Percentiles rank a stretch among this genome's conserved stretches.
phyloP scores from a whole-genome alignment of 1,139 yeast genomes.

The Blastobotrys malaysiensis region DNA sequence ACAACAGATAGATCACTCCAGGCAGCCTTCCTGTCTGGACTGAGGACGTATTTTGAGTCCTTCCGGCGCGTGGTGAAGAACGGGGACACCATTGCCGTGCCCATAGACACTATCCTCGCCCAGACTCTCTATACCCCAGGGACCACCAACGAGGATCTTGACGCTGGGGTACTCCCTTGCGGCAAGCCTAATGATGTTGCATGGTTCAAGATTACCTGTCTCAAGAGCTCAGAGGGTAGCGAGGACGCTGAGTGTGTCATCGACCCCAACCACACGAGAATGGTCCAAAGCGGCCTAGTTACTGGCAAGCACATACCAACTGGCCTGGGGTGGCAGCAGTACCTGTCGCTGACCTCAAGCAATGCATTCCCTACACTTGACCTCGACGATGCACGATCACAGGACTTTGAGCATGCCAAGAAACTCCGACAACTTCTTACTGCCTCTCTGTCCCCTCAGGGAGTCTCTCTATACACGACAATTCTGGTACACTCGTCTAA shows the following conservation, averaged over 20 bases:
- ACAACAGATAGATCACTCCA: slow-evolving; percentile 66
- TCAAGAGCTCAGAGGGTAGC: slow-evolving; percentile 37
- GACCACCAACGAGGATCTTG: slow-evolving; percentile 23
- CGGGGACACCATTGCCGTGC: slow-evolving; percentile 70
- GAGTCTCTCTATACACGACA: slow-evolving; percentile 48
- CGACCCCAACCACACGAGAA: slow-evolving; percentile 58
- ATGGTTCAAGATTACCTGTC: slow-evolving; percentile 64
- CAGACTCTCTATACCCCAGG: slow-evolving; percentile 47
- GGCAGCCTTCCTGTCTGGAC: slow-evolving; percentile 55
- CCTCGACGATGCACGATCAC: slow-evolving; percentile 8
- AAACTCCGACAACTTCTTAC: slow-evolving; percentile 37
- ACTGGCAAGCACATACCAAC: slow-evolving; percentile 38
- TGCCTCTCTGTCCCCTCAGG: slow-evolving; percentile 34
- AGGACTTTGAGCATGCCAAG: slow-evolving; percentile 45
- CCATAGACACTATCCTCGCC: slow-evolving; percentile 68
- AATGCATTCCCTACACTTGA: slow-evolving; percentile 32
- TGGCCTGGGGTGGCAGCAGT: slow-evolving; percentile 48
- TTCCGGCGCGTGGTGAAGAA: slow-evolving; percentile 52
- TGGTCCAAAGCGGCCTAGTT: slow-evolving; percentile 59
- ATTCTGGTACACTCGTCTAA: slow-evolving; percentile 63
- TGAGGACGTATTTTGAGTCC: slow-evolving; percentile 57
- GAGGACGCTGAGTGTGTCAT: slow-evolving; percentile 46
- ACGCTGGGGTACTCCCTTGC: slow-evolving; percentile 36
- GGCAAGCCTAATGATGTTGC: slow-evolving; percentile 73
- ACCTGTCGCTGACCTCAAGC: slow-evolving; percentile 36